These are phyloP conservation scores for Porphyridium purpureum DNA, from an alignment of 23 red algal genomes.

Conservation along the genomic window DNA sequence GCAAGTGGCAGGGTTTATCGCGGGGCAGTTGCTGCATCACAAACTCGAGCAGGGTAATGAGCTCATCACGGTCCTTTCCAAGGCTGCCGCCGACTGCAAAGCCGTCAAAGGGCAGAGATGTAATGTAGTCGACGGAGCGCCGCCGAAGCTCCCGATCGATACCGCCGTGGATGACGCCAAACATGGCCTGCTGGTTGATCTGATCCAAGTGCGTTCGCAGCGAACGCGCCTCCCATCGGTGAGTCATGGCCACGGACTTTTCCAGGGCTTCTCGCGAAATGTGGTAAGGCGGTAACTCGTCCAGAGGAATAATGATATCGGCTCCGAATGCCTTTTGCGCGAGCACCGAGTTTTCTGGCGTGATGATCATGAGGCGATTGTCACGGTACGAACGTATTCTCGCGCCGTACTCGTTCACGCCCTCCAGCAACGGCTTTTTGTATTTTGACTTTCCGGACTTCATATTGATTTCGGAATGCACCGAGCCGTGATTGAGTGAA, in stretches of 20 bases:
- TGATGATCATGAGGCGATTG: slow-evolving; percentile 43
- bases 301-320: slow-evolving; percentile 95
- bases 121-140: slow-evolving; percentile 76
- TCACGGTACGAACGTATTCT: slow-evolving; percentile 83
- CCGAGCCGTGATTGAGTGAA: slow-evolving; percentile 70
- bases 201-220: slow-evolving; percentile 67
- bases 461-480: slow-evolving; percentile 94
- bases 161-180: slow-evolving; percentile 82
- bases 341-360: slow-evolving; percentile 74
- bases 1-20: slow-evolving; percentile 67
- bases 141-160: slow-evolving; percentile 49
- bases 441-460: slow-evolving; percentile 20
- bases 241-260: slow-evolving; percentile 60
- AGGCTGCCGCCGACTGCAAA: slow-evolving; percentile 88
- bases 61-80: slow-evolving; percentile 80
- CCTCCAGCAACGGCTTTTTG: slow-evolving; percentile 14
- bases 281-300: slow-evolving; percentile 98
- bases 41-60: slow-evolving; percentile 67
- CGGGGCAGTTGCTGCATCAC: slow-evolving; percentile 45
- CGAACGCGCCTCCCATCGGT: slow-evolving; percentile 91
- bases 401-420: slow-evolving; percentile 65
- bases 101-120: slow-evolving; percentile 79
- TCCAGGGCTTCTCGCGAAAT: slow-evolving; percentile 49
- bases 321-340: slow-evolving; percentile 74
- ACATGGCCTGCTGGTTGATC: slow-evolving; percentile 88